Evolutionary conservation across 1,284 basidiomycete species (phyloP).

Genomic region (Cystobasidium pallidum): DNA sequence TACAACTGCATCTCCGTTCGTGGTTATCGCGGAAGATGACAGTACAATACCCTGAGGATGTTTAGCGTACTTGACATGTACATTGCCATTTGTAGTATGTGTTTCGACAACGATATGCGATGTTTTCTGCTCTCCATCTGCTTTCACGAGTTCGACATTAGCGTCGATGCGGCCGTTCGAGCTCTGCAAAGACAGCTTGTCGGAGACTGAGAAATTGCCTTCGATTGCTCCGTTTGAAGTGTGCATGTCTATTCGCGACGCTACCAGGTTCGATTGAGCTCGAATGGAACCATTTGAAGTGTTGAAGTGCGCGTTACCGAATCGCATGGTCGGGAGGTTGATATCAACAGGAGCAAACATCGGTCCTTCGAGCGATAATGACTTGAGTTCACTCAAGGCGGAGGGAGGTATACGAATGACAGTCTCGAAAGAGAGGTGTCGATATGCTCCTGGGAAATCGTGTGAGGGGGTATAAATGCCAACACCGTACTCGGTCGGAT

Average conservation of each 20-base stretch:
- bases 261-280: background rate
- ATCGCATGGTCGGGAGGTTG: conserved; percentile 11
- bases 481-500: conserved; percentile 17
- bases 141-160: conserved; percentile 10
- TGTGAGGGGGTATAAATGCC: conserved; percentile 38
- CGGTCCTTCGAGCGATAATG: conserved; percentile 18
- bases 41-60: conserved; percentile 31
- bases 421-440: conserved; percentile 40
- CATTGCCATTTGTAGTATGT: conserved; percentile 31
- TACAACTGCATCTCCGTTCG: conserved; percentile 35
- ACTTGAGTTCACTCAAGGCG: conserved; percentile 7
- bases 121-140: background rate
- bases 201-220: conserved; percentile 21
- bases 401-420: conserved; percentile 33
- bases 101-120: conserved; percentile 7
- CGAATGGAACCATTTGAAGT: conserved; percentile 33
- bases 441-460: conserved; percentile 24
- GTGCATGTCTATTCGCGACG: background rate
- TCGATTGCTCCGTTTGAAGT: conserved; percentile 35
- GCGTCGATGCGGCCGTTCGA: conserved; percentile 39
- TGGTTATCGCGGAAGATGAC: conserved; percentile 13
- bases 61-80: conserved; percentile 4
- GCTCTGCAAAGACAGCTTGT: conserved; percentile 12
- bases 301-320: conserved; percentile 22
- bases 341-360: conserved; percentile 38